Conservation (phyloP, 139 green algal species). For the Volvox africanus region DNA sequence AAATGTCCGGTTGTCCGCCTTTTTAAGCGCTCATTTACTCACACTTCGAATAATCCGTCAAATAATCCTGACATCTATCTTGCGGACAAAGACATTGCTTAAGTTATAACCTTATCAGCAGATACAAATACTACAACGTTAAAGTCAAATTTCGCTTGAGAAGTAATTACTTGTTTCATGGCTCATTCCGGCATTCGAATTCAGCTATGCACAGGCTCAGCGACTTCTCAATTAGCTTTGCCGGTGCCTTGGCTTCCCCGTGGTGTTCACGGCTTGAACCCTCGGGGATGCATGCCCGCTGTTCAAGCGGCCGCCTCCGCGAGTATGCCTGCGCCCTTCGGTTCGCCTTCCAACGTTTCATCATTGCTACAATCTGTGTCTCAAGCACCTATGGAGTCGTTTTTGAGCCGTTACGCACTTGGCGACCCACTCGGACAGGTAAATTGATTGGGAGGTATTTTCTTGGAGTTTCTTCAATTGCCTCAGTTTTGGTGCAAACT, state of each 20-base stretch:
- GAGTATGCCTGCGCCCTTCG: neutral
- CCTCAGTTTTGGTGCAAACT: neutral
- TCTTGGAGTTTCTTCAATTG: neutral
- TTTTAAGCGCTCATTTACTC: too few relatives aligned
- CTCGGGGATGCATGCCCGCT: neutral
- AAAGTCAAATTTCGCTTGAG: neutral
- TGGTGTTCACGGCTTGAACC: neutral
- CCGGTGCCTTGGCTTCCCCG: neutral
- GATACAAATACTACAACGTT: neutral
- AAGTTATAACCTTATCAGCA: neutral
- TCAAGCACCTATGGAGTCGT: neutral
- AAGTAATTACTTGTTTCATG: neutral
- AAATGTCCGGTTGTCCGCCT: too few relatives aligned
- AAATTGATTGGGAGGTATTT: neutral
- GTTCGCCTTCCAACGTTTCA: neutral
- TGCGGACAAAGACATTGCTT: too few relatives aligned
- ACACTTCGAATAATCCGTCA: too few relatives aligned
- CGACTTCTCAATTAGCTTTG: neutral
- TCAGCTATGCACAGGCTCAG: neutral
- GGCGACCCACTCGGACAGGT: constrained; percentile 1
- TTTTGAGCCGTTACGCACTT: constrained; percentile 20
- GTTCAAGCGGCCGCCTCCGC: constrained; percentile 12
- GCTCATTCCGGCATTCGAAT: neutral
- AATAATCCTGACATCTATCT: too few relatives aligned
- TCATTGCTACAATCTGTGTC: neutral